phyloP scores from a whole-genome alignment of 441 rosid species.

The Bocquillonia castaneifolia region DNA sequence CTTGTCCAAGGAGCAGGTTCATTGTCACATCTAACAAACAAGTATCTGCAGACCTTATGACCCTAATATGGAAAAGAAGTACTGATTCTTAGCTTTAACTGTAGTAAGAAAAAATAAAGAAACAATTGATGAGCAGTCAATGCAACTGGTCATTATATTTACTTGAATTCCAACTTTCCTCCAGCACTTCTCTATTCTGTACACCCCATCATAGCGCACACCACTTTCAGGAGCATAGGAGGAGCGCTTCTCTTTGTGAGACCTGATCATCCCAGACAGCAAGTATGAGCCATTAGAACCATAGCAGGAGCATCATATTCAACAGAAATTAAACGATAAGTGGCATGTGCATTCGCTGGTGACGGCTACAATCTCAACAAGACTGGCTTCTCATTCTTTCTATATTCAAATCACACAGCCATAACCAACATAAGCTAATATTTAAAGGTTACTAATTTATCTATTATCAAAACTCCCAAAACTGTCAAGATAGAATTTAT shows the following conservation, averaged over 20 bases:
- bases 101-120: background rate
- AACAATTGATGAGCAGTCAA: constrained; percentile 2
- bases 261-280: constrained; percentile 34
- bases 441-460: background rate
- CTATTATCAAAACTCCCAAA: background rate
- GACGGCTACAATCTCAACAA: background rate
- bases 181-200: constrained; percentile 78
- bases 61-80: constrained; percentile 31
- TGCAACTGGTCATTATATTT: background rate
- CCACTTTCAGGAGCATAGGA: constrained; percentile 68
- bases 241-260: constrained; percentile 71
- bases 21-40: constrained; percentile 86
- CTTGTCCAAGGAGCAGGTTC: constrained; percentile 93
- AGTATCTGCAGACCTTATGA: constrained; percentile 52
- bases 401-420: background rate
- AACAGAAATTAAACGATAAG: background rate
- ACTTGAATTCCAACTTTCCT: constrained; percentile 66
- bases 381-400: background rate
- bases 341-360: background rate
- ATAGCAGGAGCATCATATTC: background rate
- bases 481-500: background rate
- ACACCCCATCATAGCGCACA: constrained; percentile 80
- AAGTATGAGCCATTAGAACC: background rate
- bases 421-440: background rate
- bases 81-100: background rate